Evolutionary conservation across 805 yeast genomes (phyloP).

Genomic region (Maudiozyma barnettii): DNA sequence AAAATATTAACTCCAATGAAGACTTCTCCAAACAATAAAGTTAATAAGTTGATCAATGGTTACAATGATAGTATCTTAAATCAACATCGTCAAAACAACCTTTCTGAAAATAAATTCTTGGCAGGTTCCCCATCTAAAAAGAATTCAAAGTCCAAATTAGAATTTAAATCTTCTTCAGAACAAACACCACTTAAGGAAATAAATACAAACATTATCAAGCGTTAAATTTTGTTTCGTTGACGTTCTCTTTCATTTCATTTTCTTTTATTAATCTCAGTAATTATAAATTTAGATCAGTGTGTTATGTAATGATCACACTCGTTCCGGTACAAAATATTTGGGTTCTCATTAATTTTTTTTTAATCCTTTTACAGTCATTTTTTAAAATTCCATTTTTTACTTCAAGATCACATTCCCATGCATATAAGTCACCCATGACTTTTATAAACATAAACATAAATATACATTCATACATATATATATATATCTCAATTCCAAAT

Average conservation of each 20-base stretch:
- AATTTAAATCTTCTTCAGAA: slow-evolving; percentile 9
- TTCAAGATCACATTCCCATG: background rate
- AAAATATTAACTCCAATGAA: slow-evolving; percentile 24
- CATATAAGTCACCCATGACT: background rate
- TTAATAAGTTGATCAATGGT: slow-evolving; percentile 26
- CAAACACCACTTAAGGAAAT: slow-evolving; percentile 16
- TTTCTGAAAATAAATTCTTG: slow-evolving; percentile 3
- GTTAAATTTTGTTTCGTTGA: background rate
- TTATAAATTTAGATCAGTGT: background rate
- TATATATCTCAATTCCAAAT: background rate
- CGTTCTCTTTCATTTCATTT: background rate
- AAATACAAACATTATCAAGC: slow-evolving; percentile 11
- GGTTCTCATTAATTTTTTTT: background rate
- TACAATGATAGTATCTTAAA: slow-evolving; percentile 1
- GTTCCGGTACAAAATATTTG: background rate
- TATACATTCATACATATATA: background rate
- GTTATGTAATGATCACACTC: background rate
- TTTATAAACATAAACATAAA: too few relatives aligned
- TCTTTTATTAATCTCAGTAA: background rate
- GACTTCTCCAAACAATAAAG: slow-evolving; percentile 28
- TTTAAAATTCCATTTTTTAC: background rate
- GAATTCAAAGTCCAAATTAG: slow-evolving; percentile 6
- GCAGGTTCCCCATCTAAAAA: slow-evolving; percentile 3
- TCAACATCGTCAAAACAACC: slow-evolving; percentile 1
- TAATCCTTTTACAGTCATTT: background rate